These are phyloP conservation scores for Calonectria naviculata DNA, from an alignment of 2,329 filamentous ascomycete genomes.

Conservation along the genomic window DNA sequence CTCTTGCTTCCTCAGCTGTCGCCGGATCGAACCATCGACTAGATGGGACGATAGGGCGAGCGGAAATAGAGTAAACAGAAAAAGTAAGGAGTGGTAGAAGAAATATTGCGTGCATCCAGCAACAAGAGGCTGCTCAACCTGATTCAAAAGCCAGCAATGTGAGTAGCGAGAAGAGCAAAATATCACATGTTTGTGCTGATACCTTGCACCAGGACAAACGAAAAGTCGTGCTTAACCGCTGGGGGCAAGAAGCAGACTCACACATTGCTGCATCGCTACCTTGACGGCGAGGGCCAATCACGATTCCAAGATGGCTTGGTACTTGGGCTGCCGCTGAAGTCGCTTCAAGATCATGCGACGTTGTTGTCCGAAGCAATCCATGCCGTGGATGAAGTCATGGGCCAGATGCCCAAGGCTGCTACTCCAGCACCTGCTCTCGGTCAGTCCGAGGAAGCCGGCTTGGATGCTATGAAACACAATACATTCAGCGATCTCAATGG, in stretches of 20 bases:
- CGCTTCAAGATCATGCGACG: neutral
- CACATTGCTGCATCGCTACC: neutral
- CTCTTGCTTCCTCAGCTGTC: too few species aligned
- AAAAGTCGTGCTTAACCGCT: too few species aligned
- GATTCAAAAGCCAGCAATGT: neutral
- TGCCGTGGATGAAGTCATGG: neutral
- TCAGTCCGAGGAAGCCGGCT: too few species aligned
- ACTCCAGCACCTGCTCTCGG: neutral
- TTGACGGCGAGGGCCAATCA: neutral
- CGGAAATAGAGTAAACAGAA: too few species aligned
- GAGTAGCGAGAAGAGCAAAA: neutral
- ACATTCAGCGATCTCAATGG: neutral
- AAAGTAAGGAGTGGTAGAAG: too few species aligned
- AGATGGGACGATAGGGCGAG: too few species aligned
- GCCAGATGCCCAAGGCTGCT: neutral
- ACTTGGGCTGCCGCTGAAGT: neutral
- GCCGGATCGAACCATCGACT: too few species aligned
- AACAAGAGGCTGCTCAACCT: too few species aligned
- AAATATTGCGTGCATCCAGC: too few species aligned
- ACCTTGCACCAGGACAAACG: neutral
- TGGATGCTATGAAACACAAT: neutral
- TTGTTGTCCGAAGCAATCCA: neutral
- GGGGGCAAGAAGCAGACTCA: neutral
- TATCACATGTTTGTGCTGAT: neutral
- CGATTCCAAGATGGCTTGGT: neutral